Conservation (phyloP, 2,329 filamentous ascomycete genomes). For the Neurospora sp. region DNA sequence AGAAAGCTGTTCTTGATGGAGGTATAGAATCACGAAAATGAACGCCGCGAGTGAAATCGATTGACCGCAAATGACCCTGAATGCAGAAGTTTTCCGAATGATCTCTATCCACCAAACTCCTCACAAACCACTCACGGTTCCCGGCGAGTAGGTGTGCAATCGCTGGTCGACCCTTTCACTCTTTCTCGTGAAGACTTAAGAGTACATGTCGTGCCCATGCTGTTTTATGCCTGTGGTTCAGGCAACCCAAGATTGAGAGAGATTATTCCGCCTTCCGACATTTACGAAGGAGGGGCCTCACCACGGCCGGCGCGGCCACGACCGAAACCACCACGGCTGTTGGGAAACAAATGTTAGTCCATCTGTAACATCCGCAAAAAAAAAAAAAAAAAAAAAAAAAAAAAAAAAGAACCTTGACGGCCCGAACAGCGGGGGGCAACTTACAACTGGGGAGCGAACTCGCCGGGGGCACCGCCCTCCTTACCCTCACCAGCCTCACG, state of each 20-base stretch:
- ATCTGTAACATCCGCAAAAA: neutral
- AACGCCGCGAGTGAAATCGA: slow-evolving; percentile 3
- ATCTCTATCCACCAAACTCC: slow-evolving; percentile 24
- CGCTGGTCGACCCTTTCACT: slow-evolving; percentile 21
- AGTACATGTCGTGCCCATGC: slow-evolving; percentile 35
- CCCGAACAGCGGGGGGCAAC: slow-evolving; percentile 18
- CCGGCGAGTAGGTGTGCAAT: slow-evolving; percentile 20
- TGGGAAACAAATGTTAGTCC: slow-evolving; percentile 25
- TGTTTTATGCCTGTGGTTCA: slow-evolving; percentile 15
- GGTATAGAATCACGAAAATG: neutral
- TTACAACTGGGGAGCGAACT: slow-evolving; percentile 87
- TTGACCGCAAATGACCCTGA: slow-evolving; percentile 14
- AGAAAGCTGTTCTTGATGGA: neutral
- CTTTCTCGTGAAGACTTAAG: slow-evolving; percentile 21
- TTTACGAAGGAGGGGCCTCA: slow-evolving; percentile 59
- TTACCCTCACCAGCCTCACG: slow-evolving; percentile 80
- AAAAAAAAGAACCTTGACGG: neutral
- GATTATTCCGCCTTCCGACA: slow-evolving; percentile 13
- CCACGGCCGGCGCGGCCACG: slow-evolving; percentile 80
- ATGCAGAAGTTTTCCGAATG: slow-evolving; percentile 24
- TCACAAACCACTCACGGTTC: slow-evolving; percentile 22
- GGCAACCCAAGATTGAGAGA: slow-evolving; percentile 18
- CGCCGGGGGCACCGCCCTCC: slow-evolving; percentile 85
- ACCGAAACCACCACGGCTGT: slow-evolving; percentile 76
- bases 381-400: neutral